phyloP scores from a whole-genome alignment of 148 eudicot species.

The Cornus controversa region DNA sequence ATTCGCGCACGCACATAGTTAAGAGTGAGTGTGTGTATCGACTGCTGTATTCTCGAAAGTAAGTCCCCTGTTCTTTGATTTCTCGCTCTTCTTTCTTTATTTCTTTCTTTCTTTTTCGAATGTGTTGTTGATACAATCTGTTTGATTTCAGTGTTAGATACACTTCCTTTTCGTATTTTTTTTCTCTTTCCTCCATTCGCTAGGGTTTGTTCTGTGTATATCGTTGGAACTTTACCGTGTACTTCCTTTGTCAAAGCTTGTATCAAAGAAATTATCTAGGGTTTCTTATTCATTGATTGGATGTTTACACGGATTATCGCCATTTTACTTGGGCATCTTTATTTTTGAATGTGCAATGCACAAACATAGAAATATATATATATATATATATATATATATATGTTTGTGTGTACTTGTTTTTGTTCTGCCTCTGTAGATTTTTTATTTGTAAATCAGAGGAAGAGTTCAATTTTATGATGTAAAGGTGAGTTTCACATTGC shows the following conservation, averaged over 20 bases:
- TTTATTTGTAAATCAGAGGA: too few species aligned
- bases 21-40: conserved; percentile 4
- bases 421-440: not conserved
- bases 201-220: not conserved
- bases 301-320: not conserved
- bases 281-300: not conserved
- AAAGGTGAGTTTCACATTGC: too few species aligned
- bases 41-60: conserved; percentile 1
- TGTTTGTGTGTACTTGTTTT: not conserved
- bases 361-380: too few species aligned
- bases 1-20: not conserved
- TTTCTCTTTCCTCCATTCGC: not conserved
- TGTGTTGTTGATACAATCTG: not conserved
- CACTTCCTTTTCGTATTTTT: not conserved
- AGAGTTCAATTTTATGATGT: too few species aligned
- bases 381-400: too few species aligned
- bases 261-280: not conserved
- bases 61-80: not conserved
- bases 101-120: too few species aligned
- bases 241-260: not conserved
- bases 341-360: not conserved
- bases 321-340: not conserved
- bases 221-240: not conserved
- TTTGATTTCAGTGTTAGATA: not conserved
- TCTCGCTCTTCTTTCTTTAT: too few species aligned